Base-by-base conservation (phyloP, 2,329 filamentous ascomycete species). In the Aspergillus novofumigatus region DNA sequence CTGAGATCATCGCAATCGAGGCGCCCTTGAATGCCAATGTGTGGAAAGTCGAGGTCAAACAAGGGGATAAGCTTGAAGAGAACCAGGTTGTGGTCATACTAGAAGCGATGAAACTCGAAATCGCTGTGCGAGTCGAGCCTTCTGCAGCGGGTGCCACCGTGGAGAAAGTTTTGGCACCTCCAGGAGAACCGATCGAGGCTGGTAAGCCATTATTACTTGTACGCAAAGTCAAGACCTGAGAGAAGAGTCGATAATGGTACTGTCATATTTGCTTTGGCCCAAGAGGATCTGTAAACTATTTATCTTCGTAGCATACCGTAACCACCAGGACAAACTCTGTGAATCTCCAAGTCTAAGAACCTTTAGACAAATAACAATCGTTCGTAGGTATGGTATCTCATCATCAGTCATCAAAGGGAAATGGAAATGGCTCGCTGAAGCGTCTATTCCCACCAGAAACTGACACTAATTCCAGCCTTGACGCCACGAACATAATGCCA, bases 401-500 rank as follows among this genome's bases (percentile, higher is more conserved):
- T 47, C 44, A 23, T 47, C 44, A 47, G 7, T 23, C 44, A 21
- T 44, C 41, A 21, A 44, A 20, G 3, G 10, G 7, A 20, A n/a
- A 44, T 44, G 41, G 7, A 20, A 20, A 44, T 21, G 20, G 8
- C 41, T 20, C n/a, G 41, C 41, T 23, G 20, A 44, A 44, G 41
- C 10, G 21, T 14, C 51, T 55, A 83, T 61, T 90, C 89, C 89
- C 91, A 99, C 94, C 94, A 99, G 69, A 97, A 97, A 69, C 92
- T 97, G 11, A 97, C 92, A 64, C 92, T 97, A 68, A 96, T 92
- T 69, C 93, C 96, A 21, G 90, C 85, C 56, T 86, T 91, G 67
- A 97, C 71, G 51, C 91, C 91, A 58, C 90, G 82, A 3, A 97
- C 90, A 73, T 97, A 97, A 78, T 99, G 94, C 94, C 94, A 99